These are phyloP conservation scores for Lentinula sp. DNA, from an alignment of 768 basidiomycete species.

Conservation along the genomic window DNA sequence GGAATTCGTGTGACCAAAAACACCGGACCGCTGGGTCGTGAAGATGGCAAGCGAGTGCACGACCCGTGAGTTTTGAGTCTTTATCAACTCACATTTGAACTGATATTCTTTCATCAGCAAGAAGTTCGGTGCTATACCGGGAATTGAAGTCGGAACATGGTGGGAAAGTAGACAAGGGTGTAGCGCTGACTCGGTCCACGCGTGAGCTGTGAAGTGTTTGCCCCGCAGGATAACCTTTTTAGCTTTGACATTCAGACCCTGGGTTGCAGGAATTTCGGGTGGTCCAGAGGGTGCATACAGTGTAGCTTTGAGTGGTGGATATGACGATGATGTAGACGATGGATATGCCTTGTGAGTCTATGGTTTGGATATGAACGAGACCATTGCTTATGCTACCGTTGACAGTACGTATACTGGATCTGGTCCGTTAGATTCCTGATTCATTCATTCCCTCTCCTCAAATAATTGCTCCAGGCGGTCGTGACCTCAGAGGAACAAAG, in stretches of 20 bases:
- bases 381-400: not conserved
- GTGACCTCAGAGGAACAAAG: slow-evolving; percentile 84
- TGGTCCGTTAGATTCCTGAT: not conserved
- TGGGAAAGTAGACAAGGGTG: slow-evolving; percentile 72
- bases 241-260: slow-evolving; percentile 43
- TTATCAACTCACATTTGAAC: not conserved
- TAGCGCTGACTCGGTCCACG: slow-evolving; percentile 76
- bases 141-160: slow-evolving; percentile 73
- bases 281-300: slow-evolving; percentile 71
- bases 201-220: slow-evolving; percentile 44
- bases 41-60: slow-evolving; percentile 27
- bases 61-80: slow-evolving; percentile 43
- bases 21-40: slow-evolving; percentile 29
- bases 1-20: slow-evolving; percentile 30
- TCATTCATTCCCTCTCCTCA: slow-evolving; percentile 3
- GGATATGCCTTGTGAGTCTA: slow-evolving; percentile 75
- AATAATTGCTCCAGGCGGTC: slow-evolving; percentile 51
- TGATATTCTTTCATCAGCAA: slow-evolving; percentile 40
- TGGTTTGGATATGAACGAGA: not conserved
- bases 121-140: slow-evolving; percentile 76
- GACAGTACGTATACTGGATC: slow-evolving; percentile 72
- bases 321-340: slow-evolving; percentile 78
- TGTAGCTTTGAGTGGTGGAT: slow-evolving; percentile 84
- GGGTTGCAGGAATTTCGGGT: slow-evolving; percentile 77
- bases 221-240: slow-evolving; percentile 3